These are phyloP conservation scores for Aspergillus fumigatus DNA, from an alignment of 2,329 filamentous ascomycete genomes.

Conservation along the genomic window DNA sequence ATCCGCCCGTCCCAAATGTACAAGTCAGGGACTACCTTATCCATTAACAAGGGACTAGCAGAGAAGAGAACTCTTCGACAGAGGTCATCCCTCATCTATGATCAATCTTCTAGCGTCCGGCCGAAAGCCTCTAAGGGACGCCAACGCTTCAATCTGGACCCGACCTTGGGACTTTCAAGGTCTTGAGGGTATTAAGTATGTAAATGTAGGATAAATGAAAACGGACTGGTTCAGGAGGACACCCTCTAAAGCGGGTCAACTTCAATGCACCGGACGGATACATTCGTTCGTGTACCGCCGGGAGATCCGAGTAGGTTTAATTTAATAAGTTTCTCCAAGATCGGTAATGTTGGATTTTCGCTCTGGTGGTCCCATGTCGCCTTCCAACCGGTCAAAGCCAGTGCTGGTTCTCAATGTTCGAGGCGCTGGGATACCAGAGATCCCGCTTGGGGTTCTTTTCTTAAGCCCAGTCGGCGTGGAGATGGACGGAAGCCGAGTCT, in stretches of 20 bases:
- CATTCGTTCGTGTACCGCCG: conserved; percentile 12
- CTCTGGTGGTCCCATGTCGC: conserved; percentile 46
- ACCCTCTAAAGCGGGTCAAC: conserved; percentile 7
- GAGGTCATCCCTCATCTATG: conserved; percentile 10
- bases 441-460: conserved; percentile 49
- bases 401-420: conserved; percentile 38
- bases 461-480: conserved; percentile 47
- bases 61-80: neutral
- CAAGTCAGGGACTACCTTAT: conserved; percentile 3
- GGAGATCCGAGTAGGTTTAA: conserved; percentile 5
- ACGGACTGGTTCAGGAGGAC: conserved; percentile 10
- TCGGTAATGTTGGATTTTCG: conserved; percentile 49
- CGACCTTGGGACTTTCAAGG: neutral
- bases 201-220: conserved; percentile 8
- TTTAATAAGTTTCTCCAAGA: conserved; percentile 55
- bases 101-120: conserved; percentile 12
- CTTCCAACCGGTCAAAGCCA: conserved; percentile 29
- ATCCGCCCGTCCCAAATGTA: conserved; percentile 5
- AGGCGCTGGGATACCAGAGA: conserved; percentile 36
- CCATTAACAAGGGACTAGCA: neutral
- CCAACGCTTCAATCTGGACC: conserved; percentile 9
- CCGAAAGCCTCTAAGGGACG: neutral
- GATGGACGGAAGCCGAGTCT: conserved; percentile 42
- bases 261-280: conserved; percentile 15
- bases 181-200: conserved; percentile 5